Conservation (phyloP, 1,284 basidiomycete species). For the Cryptococcus sp. region DNA sequence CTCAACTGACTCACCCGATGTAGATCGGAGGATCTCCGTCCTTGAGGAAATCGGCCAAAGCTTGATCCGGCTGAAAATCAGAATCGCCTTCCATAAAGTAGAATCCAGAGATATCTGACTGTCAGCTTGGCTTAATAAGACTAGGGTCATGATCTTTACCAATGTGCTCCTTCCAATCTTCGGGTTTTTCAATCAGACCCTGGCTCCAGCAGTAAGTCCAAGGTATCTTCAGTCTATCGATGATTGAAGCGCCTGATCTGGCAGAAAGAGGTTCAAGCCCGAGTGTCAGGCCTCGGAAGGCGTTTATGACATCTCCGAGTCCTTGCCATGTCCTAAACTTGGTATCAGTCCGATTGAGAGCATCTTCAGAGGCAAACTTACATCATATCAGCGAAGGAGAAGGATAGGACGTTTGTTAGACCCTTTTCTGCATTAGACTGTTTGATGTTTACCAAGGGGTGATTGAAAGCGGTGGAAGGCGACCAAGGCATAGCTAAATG, state of each 20-base stretch:
- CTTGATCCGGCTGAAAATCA: slow-evolving; percentile 52
- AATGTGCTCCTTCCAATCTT: slow-evolving; percentile 60
- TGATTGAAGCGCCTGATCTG: slow-evolving; percentile 54
- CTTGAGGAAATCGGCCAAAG: slow-evolving; percentile 53
- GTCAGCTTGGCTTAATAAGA: background rate
- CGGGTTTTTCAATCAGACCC: slow-evolving; percentile 59
- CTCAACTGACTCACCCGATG: slow-evolving; percentile 52
- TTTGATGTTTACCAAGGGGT: slow-evolving; percentile 59
- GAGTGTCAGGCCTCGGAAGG: slow-evolving; percentile 55
- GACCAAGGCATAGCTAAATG: slow-evolving; percentile 63
- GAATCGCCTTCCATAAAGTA: slow-evolving; percentile 58
- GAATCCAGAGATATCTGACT: slow-evolving; percentile 61
- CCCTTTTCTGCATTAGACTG: slow-evolving; percentile 54
- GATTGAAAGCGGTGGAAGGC: slow-evolving; percentile 59
- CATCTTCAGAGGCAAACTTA: slow-evolving; percentile 9
- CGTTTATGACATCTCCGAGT: slow-evolving; percentile 59
- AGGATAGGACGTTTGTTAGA: slow-evolving; percentile 58
- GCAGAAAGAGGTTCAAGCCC: slow-evolving; percentile 53
- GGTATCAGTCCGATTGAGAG: background rate
- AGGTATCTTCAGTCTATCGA: slow-evolving; percentile 60
- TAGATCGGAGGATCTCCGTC: slow-evolving; percentile 59
- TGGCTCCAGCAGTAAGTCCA: slow-evolving; percentile 68
- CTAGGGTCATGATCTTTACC: slow-evolving; percentile 47
- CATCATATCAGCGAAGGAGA: slow-evolving; percentile 56
- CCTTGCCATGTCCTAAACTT: slow-evolving; percentile 39